A percentile compares a stretch with the other conserved stretches of the same genome.
phyloP scores from a whole-genome alignment of 768 basidiomycete species.

The Naganishia antarctica region DNA sequence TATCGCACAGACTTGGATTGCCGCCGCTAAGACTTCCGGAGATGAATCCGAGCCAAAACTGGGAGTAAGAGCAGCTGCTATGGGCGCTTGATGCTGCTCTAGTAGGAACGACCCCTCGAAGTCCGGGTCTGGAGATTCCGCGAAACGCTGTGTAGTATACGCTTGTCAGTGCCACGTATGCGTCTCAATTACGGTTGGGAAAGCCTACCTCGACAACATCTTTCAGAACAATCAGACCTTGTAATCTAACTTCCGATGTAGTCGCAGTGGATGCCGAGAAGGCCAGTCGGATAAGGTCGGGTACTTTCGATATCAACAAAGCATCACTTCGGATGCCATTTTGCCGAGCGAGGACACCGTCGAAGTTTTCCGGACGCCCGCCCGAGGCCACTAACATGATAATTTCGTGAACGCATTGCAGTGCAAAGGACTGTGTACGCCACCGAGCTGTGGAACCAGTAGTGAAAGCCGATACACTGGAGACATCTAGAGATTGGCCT shows the following conservation, averaged over 20 bases:
- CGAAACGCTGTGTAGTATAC: slow-evolving; percentile 64
- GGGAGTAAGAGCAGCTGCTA: slow-evolving; percentile 92
- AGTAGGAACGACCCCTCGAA: slow-evolving; percentile 83
- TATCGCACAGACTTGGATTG: slow-evolving; percentile 85
- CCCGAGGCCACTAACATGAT: slow-evolving; percentile 68
- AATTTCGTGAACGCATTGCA: slow-evolving; percentile 85
- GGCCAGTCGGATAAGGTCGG: slow-evolving; percentile 94
- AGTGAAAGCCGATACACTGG: slow-evolving; percentile 26
- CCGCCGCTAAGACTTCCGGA: slow-evolving; percentile 87
- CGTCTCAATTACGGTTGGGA: neutral
- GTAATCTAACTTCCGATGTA: slow-evolving; percentile 87
- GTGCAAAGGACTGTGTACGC: slow-evolving; percentile 92
- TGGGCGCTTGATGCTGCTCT: slow-evolving; percentile 96
- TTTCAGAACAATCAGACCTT: slow-evolving; percentile 78
- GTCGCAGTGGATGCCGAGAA: slow-evolving; percentile 96
- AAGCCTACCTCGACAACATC: slow-evolving; percentile 80
- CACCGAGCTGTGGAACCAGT: slow-evolving; percentile 62
- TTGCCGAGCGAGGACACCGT: slow-evolving; percentile 64
- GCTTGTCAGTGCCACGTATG: neutral
- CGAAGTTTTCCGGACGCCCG: slow-evolving; percentile 75
- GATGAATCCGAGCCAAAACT: slow-evolving; percentile 93
- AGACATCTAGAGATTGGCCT: slow-evolving; percentile 66
- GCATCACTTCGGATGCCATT: slow-evolving; percentile 59
- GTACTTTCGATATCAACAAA: slow-evolving; percentile 75
- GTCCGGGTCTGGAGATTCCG: slow-evolving; percentile 79